phyloP scores from a whole-genome alignment of 1,284 basidiomycete genomes.

The Rhodotorula sp. region DNA sequence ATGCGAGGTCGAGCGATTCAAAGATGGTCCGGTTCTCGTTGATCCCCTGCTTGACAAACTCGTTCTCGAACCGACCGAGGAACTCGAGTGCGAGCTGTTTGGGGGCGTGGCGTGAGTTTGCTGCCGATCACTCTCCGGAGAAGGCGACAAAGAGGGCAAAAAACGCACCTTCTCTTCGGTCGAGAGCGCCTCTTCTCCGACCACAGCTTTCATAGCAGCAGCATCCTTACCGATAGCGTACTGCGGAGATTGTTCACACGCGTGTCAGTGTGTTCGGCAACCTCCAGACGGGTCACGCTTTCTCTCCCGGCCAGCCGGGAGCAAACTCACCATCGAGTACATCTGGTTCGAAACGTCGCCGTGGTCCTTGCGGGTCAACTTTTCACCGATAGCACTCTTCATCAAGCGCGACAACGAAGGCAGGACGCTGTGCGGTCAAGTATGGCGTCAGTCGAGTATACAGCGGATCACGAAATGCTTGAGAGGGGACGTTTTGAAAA shows the following conservation, averaged over 20 bases:
- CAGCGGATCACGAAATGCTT: no score
- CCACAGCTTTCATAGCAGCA: slow-evolving; percentile 98
- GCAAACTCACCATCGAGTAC: slow-evolving; percentile 47
- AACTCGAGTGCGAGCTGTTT: slow-evolving; percentile 75
- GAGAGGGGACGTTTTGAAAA: no score
- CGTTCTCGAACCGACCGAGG: slow-evolving; percentile 83
- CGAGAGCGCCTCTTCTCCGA: slow-evolving; percentile 95
- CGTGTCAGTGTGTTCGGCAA: neutral
- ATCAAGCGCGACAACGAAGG: slow-evolving; percentile 98
- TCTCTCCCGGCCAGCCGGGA: no score
- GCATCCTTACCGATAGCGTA: slow-evolving; percentile 98
- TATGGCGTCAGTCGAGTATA: neutral
- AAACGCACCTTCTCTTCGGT: slow-evolving; percentile 71
- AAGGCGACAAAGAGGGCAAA: no score
- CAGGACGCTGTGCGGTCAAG: slow-evolving; percentile 59
- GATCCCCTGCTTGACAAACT: slow-evolving; percentile 91
- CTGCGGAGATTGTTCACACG: slow-evolving; percentile 82
- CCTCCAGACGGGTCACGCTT: neutral
- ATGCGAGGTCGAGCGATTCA: slow-evolving; percentile 94
- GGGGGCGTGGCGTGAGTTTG: neutral
- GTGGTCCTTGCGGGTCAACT: slow-evolving; percentile 96
- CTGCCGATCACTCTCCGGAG: no score
- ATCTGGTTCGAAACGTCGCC: slow-evolving; percentile 98
- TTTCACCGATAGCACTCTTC: slow-evolving; percentile 99
- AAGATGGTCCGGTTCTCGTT: slow-evolving; percentile 97